These are phyloP conservation scores for Diospyros kaki DNA, from an alignment of 148 eudicot genomes.

Conservation along the genomic window DNA sequence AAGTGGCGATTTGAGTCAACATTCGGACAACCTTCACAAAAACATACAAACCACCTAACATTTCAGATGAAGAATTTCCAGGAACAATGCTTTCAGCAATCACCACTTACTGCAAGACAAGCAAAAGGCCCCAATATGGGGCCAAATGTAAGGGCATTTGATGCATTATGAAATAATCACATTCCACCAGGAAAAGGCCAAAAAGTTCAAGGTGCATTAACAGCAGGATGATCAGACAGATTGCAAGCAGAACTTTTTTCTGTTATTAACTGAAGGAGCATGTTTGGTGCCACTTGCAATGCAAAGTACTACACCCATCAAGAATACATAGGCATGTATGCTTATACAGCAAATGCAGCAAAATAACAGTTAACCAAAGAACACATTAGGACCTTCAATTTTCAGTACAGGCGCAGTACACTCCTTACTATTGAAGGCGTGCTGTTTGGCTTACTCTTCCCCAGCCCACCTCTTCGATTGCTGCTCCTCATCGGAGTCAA, in stretches of 20 bases:
- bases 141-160: slow-evolving; percentile 6
- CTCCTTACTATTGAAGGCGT: slow-evolving; percentile 46
- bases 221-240: neutral
- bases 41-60: neutral
- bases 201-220: neutral
- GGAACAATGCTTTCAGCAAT: neutral
- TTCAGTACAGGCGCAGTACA: slow-evolving; percentile 57
- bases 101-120: slow-evolving; percentile 9
- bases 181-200: neutral
- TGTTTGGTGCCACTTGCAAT: slow-evolving; percentile 14
- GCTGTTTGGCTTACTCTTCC: slow-evolving; percentile 32
- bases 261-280: slow-evolving; percentile 27
- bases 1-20: neutral
- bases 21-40: neutral
- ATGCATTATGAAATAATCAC: neutral
- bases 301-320: slow-evolving; percentile 27
- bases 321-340: slow-evolving; percentile 22
- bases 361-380: slow-evolving; percentile 29
- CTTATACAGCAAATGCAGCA: slow-evolving; percentile 33
- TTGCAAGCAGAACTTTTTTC: slow-evolving; percentile 11
- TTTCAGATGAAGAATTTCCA: slow-evolving; percentile 9
- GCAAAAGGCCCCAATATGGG: slow-evolving; percentile 5
- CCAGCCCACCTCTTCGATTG: slow-evolving; percentile 47
- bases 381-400: slow-evolving; percentile 30
- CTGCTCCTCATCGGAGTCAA: slow-evolving; percentile 68